phyloP scores from a whole-genome alignment of 2,329 filamentous ascomycete species.

The Diaporthe vaccinii region DNA sequence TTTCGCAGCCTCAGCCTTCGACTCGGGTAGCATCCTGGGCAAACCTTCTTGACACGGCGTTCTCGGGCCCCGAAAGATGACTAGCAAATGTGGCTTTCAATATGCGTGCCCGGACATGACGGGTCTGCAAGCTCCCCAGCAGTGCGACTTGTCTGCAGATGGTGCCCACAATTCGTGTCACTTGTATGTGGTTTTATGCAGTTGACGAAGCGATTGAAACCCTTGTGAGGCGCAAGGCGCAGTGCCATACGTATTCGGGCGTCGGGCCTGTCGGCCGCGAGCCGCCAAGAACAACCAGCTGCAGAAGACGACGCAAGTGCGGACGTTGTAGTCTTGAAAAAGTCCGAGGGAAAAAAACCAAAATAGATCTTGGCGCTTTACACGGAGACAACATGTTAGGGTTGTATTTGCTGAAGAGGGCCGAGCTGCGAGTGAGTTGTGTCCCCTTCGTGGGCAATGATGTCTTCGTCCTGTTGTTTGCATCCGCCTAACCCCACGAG shows the following conservation, averaged over 20 bases:
- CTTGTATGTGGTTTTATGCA: neutral
- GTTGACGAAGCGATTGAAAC: neutral
- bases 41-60: neutral
- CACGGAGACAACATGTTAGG: neutral
- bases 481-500: too few species aligned
- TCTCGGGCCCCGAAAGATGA: neutral
- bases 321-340: neutral
- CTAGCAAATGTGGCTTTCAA: neutral
- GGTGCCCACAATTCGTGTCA: neutral
- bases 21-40: neutral
- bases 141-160: neutral
- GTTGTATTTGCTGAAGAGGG: neutral
- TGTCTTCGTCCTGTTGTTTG: neutral
- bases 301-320: neutral
- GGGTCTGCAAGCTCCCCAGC: neutral
- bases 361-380: neutral
- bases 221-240: neutral
- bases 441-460: neutral
- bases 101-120: neutral
- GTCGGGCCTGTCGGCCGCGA: neutral
- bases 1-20: neutral
- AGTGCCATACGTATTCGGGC: neutral
- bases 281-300: neutral
- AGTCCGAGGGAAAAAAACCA: neutral
- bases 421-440: neutral